Evolutionary conservation across 2,329 filamentous ascomycete species (phyloP), one percentile per base, ranked within the genome.

Genomic region (Phialocephala sp.): DNA sequence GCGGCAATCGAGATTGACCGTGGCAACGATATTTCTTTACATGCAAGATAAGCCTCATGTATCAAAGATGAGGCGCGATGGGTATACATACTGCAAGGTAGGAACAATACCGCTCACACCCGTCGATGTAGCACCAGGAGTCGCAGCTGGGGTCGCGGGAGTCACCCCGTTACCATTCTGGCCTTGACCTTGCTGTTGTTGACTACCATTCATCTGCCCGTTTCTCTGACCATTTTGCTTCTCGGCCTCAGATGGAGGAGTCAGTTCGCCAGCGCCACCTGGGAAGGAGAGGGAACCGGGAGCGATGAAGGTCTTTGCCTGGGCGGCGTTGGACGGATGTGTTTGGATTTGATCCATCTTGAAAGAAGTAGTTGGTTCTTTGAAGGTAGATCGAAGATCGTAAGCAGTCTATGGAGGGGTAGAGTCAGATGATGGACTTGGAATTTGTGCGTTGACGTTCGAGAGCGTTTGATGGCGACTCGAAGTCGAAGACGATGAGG

Each of bases 1-100:
- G 74, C 94, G 94, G 83, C 94, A 97, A 84, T 96, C 93, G 77
- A 98, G 87, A 81, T 98, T 98, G 84, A 98, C 95, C 74, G 95
- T 99, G 73, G 95, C 94, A 81, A 98, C 94, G 83, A 98, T 97
- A 84, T 98, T 97, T 89, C 93, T 96, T 93, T 72, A 76, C 74
- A 75, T 74, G 75, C 72, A 73, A 79, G 78, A 84, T 88, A 82
- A 88, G 85, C 82, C 79, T 82, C 82, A 73, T 72, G 68, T 69
- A 72, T 69, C 68, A 67, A 75, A 75, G 68, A 71, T 72, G 73
- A 76, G 73, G 73, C 75, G 74, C 69, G 66, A 73, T 74, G 74
- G 79, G 78, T 77, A 89, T 90, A 95, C 93, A 93, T 92, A 97
- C 93, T 97, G 93, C 87, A 97, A 86, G 74, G 92, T 96, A 74